Evolutionary conservation across 2,329 filamentous ascomycete species (phyloP), one percentile per base, ranked within the genome.

Genomic region (Fusarium zealandicum): DNA sequence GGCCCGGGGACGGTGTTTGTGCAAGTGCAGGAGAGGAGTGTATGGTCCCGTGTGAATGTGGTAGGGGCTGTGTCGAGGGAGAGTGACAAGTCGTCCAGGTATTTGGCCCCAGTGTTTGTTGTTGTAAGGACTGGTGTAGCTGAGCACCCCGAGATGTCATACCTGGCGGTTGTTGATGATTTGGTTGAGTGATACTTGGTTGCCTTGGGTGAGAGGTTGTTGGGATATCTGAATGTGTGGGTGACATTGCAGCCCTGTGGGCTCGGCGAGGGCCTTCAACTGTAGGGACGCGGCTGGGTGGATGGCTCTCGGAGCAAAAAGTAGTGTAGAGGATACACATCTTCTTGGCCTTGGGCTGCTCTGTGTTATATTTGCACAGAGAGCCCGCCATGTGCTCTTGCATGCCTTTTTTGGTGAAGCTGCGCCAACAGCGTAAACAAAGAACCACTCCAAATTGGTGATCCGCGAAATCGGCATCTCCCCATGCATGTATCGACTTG

Each of bases 351-450:
- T 63, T 62, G 17, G 51, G 51, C 17, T 62, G 59, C 35, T 62
- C 59, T 11, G 56, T 17, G 13, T 63, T 66, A 20, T 54, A 51
- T 32, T 48, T 12, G 32, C 44, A 50, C 51, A 66, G 14, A 41
- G 54, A 28, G 18, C 51, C 46, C 27, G 46, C 36, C 46, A 65
- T 41, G 44, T 66, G 63, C 4, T n/a, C 12, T 16, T 54, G 45
- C 20, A 66, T 61, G 7, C 36, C 51, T 18, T 14, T 47, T 45
- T 65, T 66, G 9, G 35, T 38, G 32, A 41, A 66, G 11, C 28
- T 54, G 33, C 22, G 27, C 38, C 56, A 66, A 40, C 64, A 66
- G 39, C 64, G 57, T n/a, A 63, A 14, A 25, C 64, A 66, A 28
- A 66, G 44, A 5, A 45, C 33, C 8, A 45, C 30, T 14, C 64